Evolutionary conservation across 2,329 filamentous ascomycete genomes (phyloP), one percentile per base, ranked within the genome.

Genomic region (Colletotrichum spinosum): DNA sequence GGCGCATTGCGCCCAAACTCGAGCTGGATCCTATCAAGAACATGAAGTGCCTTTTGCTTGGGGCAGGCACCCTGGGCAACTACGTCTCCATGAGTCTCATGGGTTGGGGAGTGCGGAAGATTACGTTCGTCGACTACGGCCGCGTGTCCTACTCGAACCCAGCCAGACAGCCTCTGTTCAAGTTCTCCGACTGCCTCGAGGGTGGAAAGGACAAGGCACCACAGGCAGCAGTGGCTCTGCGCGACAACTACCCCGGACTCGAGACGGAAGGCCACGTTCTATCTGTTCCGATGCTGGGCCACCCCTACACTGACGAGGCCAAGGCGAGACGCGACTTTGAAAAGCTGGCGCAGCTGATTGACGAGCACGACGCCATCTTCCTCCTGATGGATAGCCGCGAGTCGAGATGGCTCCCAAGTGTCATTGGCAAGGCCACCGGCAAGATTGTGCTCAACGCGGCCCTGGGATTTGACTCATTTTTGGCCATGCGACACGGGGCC

Each of bases 361-460:
- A 93, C 53, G 87, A 90, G 34, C 96, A 99, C 73, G 96, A 99
- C 74, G 94, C 87, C 15, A 90, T 99, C 34, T 99, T 99, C 75
- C 83, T 99, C n/a, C 86, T 99, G 5, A 97, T 98, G 93, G 95
- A 98, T 72, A 97, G 94, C 9, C 85, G 96, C 68, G 96, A 99
- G 79, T 96, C 93, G 51, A 86, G 96, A 69, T 99, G 96, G 96
- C 83, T 99, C 45, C 96, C 96, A 1, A 98, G 95, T 0, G 88
- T 99, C 13, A 97, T 99, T 90, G 95, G 92, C 45, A 99, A 98
- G 78, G 90, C 94, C 3, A 88, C 90, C 2, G 92, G 91, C 39
- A 99, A 99, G 80, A 93, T 98, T 68, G 95, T 99, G 33, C 91
- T 99, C 86, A 99, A 98, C 76, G 94, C 95, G 8, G 96, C 96